Evolutionary conservation across 192 early-diverging fungal species (phyloP), one percentile per base, ranked within the genome.

Genomic region (Phycomyces nitens): DNA sequence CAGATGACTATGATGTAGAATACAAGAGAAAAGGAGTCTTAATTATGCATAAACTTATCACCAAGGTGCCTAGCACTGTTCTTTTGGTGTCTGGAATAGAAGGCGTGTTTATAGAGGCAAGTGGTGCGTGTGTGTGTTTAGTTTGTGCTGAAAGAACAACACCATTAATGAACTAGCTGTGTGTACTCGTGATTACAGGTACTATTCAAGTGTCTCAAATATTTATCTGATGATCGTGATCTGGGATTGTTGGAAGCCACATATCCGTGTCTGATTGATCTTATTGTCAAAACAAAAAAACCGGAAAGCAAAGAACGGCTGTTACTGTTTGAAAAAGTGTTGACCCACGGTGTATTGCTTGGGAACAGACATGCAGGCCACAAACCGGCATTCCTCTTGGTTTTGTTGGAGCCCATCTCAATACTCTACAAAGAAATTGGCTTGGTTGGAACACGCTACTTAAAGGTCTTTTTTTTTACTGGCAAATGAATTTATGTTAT

Each of bases 81-180:
- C 24, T 66, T 12, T 24, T n/a, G 12, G 15, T 15, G n/a, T 62
- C 27, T 40, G 70, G 70, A 18, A 24, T 66, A 23, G 60, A 56
- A n/a, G 54, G 54, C 1, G 43, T 72, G 1, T 72, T 60, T 51
- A 15, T 58, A 15, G 70, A 72, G 56, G 70, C 66, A 66, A 60
- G 40, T 14, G 11, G 20, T 21, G 16, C 6, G 27, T 23, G 5
- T 11, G 26, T 41, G 6, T 40, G 7, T 57, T 58, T 23, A 16
- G 26, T 60, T 53, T 60, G 15, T 12, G 39, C 38, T 21, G 4
- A 8, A 24, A 27, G 5, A 29, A 26, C 34, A 56, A 38, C 27
- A 27, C 27, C 29, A 56, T 56, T 38, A 56, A 56, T 38, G 8
- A 34, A 38, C 18, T 12, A 23, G 20, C 20, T 56, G 18, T 56